phyloP scores from a whole-genome alignment of 345 rosid species.

The Psidium guajava region DNA sequence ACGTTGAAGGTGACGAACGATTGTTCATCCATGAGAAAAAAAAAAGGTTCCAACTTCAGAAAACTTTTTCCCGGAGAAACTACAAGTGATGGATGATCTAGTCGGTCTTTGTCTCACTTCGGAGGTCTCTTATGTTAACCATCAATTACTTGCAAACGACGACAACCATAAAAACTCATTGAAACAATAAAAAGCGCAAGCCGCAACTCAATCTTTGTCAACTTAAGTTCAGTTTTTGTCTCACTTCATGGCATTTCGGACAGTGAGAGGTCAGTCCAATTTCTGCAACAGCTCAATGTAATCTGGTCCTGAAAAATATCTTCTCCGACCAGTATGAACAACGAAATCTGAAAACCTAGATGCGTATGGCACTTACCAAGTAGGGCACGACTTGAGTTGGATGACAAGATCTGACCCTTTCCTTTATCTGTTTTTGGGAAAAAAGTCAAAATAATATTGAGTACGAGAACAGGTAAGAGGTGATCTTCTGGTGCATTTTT shows the following conservation, averaged over 20 bases:
- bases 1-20: not conserved
- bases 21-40: not conserved
- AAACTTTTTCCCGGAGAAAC: not conserved
- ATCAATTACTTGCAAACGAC: not conserved
- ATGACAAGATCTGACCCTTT: not conserved
- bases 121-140: not conserved
- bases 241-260: not conserved
- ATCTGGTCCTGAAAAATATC: not conserved
- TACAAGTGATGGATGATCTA: not conserved
- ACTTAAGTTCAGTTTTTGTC: not conserved
- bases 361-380: not conserved
- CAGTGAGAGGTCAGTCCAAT: not conserved
- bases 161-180: not conserved
- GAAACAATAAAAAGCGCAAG: too few relatives aligned
- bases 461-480: not conserved
- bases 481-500: too few relatives aligned
- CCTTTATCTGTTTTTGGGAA: not conserved
- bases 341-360: not conserved
- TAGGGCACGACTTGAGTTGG: not conserved
- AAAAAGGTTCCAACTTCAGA: not conserved
- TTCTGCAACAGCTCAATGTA: not conserved
- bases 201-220: too few relatives aligned
- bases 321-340: not conserved
- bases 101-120: too few relatives aligned
- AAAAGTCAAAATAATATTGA: not conserved